These are phyloP conservation scores for Mycena maculata DNA, from an alignment of 768 basidiomycete species.

Conservation along the genomic window DNA sequence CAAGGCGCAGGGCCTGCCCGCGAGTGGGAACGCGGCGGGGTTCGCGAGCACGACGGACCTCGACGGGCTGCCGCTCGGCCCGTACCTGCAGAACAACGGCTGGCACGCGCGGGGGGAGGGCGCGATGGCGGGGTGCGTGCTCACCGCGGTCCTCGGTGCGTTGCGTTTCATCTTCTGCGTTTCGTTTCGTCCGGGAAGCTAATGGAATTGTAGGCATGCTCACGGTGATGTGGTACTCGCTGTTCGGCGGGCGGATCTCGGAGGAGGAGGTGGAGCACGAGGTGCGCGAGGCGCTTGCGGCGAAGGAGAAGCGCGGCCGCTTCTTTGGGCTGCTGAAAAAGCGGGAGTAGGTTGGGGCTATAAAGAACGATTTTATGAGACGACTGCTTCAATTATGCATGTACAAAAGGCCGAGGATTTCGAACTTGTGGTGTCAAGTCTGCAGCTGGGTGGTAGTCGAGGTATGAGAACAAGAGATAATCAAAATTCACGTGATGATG, in stretches of 20 bases:
- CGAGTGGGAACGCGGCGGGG: constrained; percentile 91
- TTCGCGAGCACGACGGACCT: constrained; percentile 77
- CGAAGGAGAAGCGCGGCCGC: constrained; percentile 64
- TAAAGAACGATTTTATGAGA: neutral
- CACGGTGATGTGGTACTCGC: constrained; percentile 90
- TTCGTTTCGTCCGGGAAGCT: neutral
- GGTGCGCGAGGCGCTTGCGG: constrained; percentile 64
- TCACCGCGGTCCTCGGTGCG: constrained; percentile 77
- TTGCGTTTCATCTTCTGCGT: neutral
- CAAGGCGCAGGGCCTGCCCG: constrained; percentile 63
- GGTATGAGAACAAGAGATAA: no score
- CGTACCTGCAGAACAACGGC: constrained; percentile 77
- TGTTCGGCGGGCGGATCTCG: constrained; percentile 73
- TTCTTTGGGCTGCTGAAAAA: constrained; percentile 53
- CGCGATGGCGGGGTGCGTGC: constrained; percentile 84
- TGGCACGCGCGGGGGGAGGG: constrained; percentile 81
- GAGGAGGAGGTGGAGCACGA: constrained; percentile 88
- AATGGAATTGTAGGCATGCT: constrained; percentile 61
- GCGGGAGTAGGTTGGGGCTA: neutral
- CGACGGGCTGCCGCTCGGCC: constrained; percentile 70
- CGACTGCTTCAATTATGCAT: no score
- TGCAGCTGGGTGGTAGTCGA: no score
- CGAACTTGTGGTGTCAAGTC: no score
- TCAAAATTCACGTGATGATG: no score
- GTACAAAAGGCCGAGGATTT: no score